Base-by-base conservation (phyloP, 495 filamentous ascomycete genomes). In the Xylaria scruposa region DNA sequence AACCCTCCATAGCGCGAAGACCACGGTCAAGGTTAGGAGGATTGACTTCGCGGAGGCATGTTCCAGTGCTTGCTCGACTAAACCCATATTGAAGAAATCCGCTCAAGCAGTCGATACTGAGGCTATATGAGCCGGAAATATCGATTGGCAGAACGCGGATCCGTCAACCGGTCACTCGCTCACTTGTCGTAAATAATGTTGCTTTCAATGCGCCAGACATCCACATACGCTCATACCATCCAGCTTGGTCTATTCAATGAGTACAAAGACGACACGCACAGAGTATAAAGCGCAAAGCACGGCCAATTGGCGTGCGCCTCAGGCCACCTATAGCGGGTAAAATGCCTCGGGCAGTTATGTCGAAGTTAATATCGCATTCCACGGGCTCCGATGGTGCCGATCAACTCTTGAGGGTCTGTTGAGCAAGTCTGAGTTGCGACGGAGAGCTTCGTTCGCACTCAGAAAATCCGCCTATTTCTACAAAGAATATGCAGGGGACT, bases 51-150 rank as follows among this genome's bases (percentile, higher is more conserved):
- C 51, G 65, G 83, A 83, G 72, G 79, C 74, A 75, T 77, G 71
- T 59, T 81, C 82, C 67, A 84, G 36, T 15, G 76, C 44, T 33
- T 74, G 62, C 64, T 83, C 80, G 59, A 84, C 63, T 12, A 86
- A 73, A 17, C 82, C 82, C 84, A 86, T 86, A n/a, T 67, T 76
- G 74, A 65, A 44, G 60, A 56, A 31, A 31, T 31, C 29, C 29
- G 29, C 29, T 31, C 29, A 31, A 31, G 29, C 29, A 31, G 29
- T 31, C 29, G 29, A 31, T 1, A 31, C 29, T 31, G 29, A 31
- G 29, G 29, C 29, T 31, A 31, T 31, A 31, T 31, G 29, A 31
- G 40, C 46, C 64, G 12, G 42, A 62, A 9, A 9, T 9, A 66
- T 72, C 33, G 63, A 53, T 15, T 13, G 15, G 46, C 2, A n/a